A percentile compares a stretch with the other conserved stretches of the same genome.
Evolutionary conservation across 192 early-diverging fungal genomes (phyloP).

Genomic region (Pilaira anomala): DNA sequence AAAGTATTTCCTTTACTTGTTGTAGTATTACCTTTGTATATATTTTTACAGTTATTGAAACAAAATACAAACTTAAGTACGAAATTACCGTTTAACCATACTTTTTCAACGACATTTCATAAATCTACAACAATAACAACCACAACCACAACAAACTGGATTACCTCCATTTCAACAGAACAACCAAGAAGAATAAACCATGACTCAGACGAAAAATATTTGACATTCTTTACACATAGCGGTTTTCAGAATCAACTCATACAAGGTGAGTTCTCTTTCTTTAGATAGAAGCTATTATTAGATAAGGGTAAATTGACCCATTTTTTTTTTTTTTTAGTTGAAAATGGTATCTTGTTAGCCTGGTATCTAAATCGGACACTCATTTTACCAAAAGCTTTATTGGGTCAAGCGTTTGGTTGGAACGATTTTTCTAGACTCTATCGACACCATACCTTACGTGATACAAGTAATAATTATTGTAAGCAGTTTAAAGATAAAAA

Average conservation of each 20-base stretch:
- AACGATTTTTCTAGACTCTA: slow-evolving; percentile 21
- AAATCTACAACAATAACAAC: no score
- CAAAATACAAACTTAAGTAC: background rate
- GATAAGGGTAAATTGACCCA: background rate
- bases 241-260: slow-evolving; percentile 51
- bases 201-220: slow-evolving; percentile 38
- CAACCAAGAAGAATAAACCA: background rate
- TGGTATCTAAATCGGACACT: slow-evolving; percentile 50
- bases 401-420: slow-evolving; percentile 44
- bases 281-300: background rate
- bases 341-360: slow-evolving; percentile 49
- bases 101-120: background rate
- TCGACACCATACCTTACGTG: slow-evolving; percentile 31
- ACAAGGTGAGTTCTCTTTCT: slow-evolving; percentile 19
- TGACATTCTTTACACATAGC: slow-evolving; percentile 51
- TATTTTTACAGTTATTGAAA: slow-evolving; percentile 3
- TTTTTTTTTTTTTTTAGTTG: slow-evolving; percentile 23
- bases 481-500: slow-evolving; percentile 1
- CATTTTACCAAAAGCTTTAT: slow-evolving; percentile 41
- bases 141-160: slow-evolving; percentile 50
- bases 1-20: background rate
- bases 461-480: background rate
- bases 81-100: background rate
- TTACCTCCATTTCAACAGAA: slow-evolving; percentile 39
- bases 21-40: background rate